Evolutionary conservation across 1,139 yeast species (phyloP), one percentile per base, ranked within the genome.

Genomic region (Diutina siamensis): DNA sequence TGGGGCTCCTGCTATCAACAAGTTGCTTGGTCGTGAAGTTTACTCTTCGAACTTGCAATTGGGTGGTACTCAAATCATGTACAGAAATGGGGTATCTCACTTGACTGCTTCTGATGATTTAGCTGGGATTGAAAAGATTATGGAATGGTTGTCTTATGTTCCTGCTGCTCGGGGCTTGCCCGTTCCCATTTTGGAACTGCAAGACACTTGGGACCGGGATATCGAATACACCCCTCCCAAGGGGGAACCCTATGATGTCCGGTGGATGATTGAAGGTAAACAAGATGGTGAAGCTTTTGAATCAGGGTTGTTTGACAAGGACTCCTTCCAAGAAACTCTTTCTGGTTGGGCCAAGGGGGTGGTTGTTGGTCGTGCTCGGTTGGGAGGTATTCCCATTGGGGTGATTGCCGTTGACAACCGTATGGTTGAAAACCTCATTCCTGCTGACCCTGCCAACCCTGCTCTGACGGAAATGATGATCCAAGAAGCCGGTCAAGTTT

Each of bases 341-440:
- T 81, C 92, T 34, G 98, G 98, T 22, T 92, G 98, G 98, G 98
- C 98, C 47, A 83, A 77, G 62, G 96, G 97, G 71, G 97, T 92
- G 52, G 96, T 89, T 55, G 94, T 92, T 55, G 98, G 98, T 61
- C 83, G 98, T 68, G 98, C 98, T 35, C 83, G 98, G 65, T 74
- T 94, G 47, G 98, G 98, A 56, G 98, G 98, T 73, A 88, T 92
- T 57, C 98, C 98, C 54, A 77, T 92, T 60, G 98, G 98, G 74
- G 94, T 92, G 46, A 88, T 92, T 65, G 97, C 86, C 57, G 98
- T 94, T 54, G 98, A 92, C 66, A 84, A 94, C 33, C 78, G 94
- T 61, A 73, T 82, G 45, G 79, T 94, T 52, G 97, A 94, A 57
- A 92, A 89, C 67, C 68, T 87, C 58, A 67, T 78, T 52, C 98